Evolutionary conservation across 2,329 filamentous ascomycete species (phyloP), one percentile per base, ranked within the genome.

Genomic region (Xylaria sp.): DNA sequence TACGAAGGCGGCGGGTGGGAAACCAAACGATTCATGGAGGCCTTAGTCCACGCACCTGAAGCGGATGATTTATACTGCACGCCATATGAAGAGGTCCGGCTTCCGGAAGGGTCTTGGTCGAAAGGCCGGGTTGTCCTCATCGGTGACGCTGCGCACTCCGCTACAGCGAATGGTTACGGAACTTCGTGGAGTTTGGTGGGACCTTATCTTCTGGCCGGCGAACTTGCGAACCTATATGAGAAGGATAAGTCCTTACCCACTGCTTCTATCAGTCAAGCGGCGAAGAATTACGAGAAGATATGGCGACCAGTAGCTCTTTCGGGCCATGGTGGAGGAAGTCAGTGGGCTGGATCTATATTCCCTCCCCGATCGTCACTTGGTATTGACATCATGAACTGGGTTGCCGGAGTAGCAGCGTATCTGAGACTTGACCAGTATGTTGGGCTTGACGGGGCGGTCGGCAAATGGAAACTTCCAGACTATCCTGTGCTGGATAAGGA

Each of bases 201-300:
- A 1, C 83, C 83, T 0, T 86, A 87, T 71, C 73, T 86, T 3
- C 77, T 87, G 1, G 84, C 84, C 0, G 84, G 85, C 6, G 84
- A 84, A 69, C 77, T 84, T 27, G 64, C 65, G 49, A 70, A 63
- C 62, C 63, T 11, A 44, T 45, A 65, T 5, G 58, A 60, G 27
- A 65, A 63, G n/a, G 61, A 59, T 5, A 50, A 38, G 27, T n/a
- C 58, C 6, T 36, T 54, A 36, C 49, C 55, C 5, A 63, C 61
- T 2, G 56, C 59, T 22, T 58, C 66, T 2, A 64, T 65, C 5
- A n/a, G 61, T 3, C 39, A 57, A 15, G 65, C 57, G 0, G 65
- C 65, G 22, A 67, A 57, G 68, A 57, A 63, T 6, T 73, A 74
- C 39, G 72, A 73, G 47, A 47, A 54, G 25, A 65, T 54, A 20